phyloP scores from a whole-genome alignment of 352 stramenopile species.

The Phytophthora cajani region DNA sequence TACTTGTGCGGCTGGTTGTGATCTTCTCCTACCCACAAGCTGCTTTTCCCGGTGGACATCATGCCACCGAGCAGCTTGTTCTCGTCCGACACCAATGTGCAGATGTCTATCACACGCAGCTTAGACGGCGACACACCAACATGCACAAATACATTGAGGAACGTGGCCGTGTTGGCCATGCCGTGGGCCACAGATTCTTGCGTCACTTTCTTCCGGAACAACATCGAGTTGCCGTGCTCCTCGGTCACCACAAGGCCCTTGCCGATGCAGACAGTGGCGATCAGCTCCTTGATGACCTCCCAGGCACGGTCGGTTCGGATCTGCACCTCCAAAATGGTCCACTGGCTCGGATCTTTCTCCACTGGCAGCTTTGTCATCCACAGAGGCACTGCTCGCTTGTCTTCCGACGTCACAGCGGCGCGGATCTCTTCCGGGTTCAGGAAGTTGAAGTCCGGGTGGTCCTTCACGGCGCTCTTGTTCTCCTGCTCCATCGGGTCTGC shows the following conservation, averaged over 20 bases:
- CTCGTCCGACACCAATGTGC: slow-evolving; percentile 67
- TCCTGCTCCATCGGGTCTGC: slow-evolving; percentile 77
- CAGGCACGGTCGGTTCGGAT: slow-evolving; percentile 76
- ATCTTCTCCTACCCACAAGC: slow-evolving; percentile 43
- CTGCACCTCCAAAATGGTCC: slow-evolving; percentile 75
- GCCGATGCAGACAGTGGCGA: slow-evolving; percentile 79
- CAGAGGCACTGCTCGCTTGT: slow-evolving; percentile 45
- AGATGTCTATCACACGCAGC: slow-evolving; percentile 76
- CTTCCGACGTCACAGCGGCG: slow-evolving; percentile 32
- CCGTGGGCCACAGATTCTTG: slow-evolving; percentile 70
- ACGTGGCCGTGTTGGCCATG: slow-evolving; percentile 70
- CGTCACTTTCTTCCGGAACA: slow-evolving; percentile 75
- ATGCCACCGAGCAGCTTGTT: slow-evolving; percentile 70
- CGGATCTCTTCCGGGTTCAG: slow-evolving; percentile 44
- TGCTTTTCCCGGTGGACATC: slow-evolving; percentile 45
- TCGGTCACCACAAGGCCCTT: slow-evolving; percentile 73
- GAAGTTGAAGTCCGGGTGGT: slow-evolving; percentile 78
- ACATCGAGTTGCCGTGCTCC: slow-evolving; percentile 58
- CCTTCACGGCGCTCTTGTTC: slow-evolving; percentile 52
- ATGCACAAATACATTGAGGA: slow-evolving; percentile 74
- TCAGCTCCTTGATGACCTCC: slow-evolving; percentile 81
- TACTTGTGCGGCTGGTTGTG: slow-evolving; percentile 54
- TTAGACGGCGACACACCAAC: slow-evolving; percentile 83
- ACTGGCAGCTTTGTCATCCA: slow-evolving; percentile 68
- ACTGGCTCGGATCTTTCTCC: slow-evolving; percentile 68